These are phyloP conservation scores for Yamadazyma membranifaciens DNA, from an alignment of 1,139 yeast genomes.

Conservation along the genomic window DNA sequence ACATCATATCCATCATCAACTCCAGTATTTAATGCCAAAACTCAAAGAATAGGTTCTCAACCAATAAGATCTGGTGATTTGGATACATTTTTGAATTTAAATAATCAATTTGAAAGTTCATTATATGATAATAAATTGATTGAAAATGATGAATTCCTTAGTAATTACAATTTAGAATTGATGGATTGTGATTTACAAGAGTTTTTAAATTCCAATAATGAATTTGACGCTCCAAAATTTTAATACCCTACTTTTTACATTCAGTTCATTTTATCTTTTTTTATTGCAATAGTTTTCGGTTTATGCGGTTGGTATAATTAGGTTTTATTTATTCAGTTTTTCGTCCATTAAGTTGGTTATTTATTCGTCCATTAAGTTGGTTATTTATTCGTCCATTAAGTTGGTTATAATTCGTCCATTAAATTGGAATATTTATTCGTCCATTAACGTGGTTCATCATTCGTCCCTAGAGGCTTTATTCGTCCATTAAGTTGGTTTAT, in stretches of 20 bases:
- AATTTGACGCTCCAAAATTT: slow-evolving; percentile 2
- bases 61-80: slow-evolving; percentile 20
- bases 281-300: neutral
- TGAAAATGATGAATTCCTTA: neutral
- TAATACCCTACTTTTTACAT: neutral
- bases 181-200: slow-evolving; percentile 4
- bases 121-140: slow-evolving; percentile 4
- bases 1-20: slow-evolving; percentile 28
- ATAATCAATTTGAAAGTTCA: slow-evolving; percentile 24
- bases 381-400: slow-evolving; percentile 7
- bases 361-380: neutral
- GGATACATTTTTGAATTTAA: slow-evolving; percentile 33
- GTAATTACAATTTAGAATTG: neutral
- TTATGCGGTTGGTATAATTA: neutral
- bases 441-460: neutral
- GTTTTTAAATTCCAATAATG: neutral
- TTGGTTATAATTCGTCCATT: slow-evolving; percentile 4
- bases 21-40: slow-evolving; percentile 38
- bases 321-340: neutral
- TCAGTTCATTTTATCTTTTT: neutral
- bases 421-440: neutral
- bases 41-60: slow-evolving; percentile 23
- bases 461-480: no score
- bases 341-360: neutral
- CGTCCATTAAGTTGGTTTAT: neutral